Base-by-base conservation (phyloP, 2,329 filamentous ascomycete species). In the Colletotrichum higginsianum region DNA sequence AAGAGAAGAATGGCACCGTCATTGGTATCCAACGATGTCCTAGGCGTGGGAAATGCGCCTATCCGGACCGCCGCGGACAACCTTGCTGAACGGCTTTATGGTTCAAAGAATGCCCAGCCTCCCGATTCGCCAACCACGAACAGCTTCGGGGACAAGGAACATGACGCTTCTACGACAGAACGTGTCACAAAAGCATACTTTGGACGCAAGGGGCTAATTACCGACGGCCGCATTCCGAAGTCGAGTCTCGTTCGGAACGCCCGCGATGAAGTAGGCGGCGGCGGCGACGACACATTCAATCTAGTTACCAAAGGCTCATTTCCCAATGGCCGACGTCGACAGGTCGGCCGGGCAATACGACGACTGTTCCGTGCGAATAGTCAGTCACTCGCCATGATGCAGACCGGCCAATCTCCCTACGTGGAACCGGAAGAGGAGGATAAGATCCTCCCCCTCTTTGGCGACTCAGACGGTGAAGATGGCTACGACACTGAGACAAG, bases 401-500 rank as follows among this genome's bases (percentile, higher is more conserved):
- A 73, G 49, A 65, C 71, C 8, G 74, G 64, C 2, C 11, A 55
- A 12, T 38, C 61, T n/a, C 60, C 83, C 0, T 88, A 87, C 75
- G 88, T 89, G 6, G 88, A 92, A 4, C 91, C 89, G 3, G 82
- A 82, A 42, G 78, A 82, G 53, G 81, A 86, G 55, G 85, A 83
- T 13, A 84, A 75, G 9, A 18, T 77, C 5, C 73, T 79, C 1
- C 77, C 78, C 7, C 16, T 74, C 7, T 78, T 77, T 76, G 73
- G 79, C 76, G 65, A 79, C 66, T 72, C 67, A 23, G 77, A 75
- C 8, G 79, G 84, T 58, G 79, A 86, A 11, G 85, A 85, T 4
- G 83, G 87, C 40, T 88, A 87, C 73, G 91, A 93, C 75, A 83
- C 87, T 13, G 85, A 88, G 46, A 91, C 89, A 0, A 87, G 86